A percentile compares a stretch with the other conserved stretches of the same genome.
Conservation (phyloP, 345 rosid genomes). For the Sonneratia caseolaris region DNA sequence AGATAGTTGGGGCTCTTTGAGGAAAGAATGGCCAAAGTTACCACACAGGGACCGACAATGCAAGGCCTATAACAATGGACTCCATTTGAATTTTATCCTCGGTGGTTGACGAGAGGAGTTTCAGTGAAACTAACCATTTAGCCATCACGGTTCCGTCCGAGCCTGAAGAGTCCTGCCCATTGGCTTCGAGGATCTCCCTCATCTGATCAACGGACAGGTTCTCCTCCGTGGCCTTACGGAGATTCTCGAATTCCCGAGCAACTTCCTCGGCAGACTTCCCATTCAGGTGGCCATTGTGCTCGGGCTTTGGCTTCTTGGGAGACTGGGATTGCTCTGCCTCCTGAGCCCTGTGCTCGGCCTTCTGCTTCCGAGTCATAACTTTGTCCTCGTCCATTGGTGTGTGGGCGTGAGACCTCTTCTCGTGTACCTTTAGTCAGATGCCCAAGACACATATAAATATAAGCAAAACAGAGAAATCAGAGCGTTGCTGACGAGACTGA, state of each 20-base stretch:
- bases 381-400: conserved; percentile 35
- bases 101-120: not conserved
- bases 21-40: too few relatives aligned
- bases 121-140: conserved; percentile 24
- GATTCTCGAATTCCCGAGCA: conserved; percentile 39
- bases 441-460: not conserved
- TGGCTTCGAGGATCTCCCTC: conserved; percentile 43
- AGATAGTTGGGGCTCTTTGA: too few relatives aligned
- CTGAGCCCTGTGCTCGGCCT: conserved; percentile 52
- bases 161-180: conserved; percentile 56
- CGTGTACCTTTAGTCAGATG: conserved; percentile 35
- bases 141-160: conserved; percentile 19
- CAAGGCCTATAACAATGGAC: too few relatives aligned
- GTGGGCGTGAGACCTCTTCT: conserved; percentile 60
- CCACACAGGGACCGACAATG: too few relatives aligned
- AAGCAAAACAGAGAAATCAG: not conserved
- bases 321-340: conserved; percentile 51
- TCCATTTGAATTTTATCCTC: too few relatives aligned
- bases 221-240: conserved; percentile 37
- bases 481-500: too few relatives aligned
- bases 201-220: conserved; percentile 51
- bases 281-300: conserved; percentile 17
- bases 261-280: conserved; percentile 20
- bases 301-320: conserved; percentile 51
- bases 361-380: conserved; percentile 69